These are phyloP conservation scores for Exsudoporus frostii DNA, from an alignment of 768 basidiomycete genomes.

Conservation along the genomic window DNA sequence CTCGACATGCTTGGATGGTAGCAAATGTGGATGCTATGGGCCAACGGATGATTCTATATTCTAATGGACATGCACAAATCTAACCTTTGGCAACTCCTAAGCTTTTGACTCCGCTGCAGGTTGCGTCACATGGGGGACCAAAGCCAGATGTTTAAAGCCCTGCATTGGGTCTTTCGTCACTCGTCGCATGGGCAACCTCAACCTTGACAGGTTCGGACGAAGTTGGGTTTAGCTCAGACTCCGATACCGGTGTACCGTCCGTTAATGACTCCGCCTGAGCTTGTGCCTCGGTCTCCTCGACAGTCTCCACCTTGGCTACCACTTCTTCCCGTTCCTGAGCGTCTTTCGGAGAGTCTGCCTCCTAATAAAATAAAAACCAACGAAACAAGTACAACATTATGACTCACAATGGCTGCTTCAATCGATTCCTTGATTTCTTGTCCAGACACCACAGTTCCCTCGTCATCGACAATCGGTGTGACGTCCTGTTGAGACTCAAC, in stretches of 20 bases:
- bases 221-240: conserved; percentile 1
- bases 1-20: neutral
- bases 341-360: conserved; percentile 31
- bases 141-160: conserved; percentile 9
- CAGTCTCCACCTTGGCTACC: conserved; percentile 7
- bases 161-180: conserved; percentile 2
- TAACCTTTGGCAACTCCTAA: neutral
- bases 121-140: neutral
- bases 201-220: neutral
- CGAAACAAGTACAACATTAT: neutral
- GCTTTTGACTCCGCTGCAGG: conserved; percentile 7
- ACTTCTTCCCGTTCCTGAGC: conserved; percentile 28
- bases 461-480: conserved; percentile 26
- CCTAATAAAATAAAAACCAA: conserved; percentile 17
- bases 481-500: conserved; percentile 7
- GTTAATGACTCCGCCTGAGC: neutral
- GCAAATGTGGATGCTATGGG: neutral
- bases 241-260: neutral
- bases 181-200: conserved; percentile 1
- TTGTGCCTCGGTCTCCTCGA: neutral
- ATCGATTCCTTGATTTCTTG: conserved; percentile 33
- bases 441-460: conserved; percentile 27
- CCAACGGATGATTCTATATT: neutral
- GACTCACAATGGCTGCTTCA: conserved; percentile 24
- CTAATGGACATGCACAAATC: conserved; percentile 2